Base-by-base conservation (phyloP, 345 rosid genomes). In the Capsella bursapastoris region DNA sequence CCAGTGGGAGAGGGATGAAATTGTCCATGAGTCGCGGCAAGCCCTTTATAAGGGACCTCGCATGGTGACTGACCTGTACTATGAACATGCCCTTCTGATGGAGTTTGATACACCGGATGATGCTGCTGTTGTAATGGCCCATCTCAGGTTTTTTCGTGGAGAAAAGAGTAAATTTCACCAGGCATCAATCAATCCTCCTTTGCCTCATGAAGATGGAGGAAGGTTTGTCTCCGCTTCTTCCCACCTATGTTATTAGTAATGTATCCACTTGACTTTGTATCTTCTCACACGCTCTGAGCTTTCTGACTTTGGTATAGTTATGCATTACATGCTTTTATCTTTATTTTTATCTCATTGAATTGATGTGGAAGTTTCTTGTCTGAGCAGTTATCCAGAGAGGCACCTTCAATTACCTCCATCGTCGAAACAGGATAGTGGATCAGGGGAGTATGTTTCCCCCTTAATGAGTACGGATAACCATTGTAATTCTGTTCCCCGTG, bases 81-180 rank as follows among this genome's bases (percentile, higher is more conserved):
- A 76, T 79, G 99, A 92, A 80, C 83, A 90, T 69, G 97, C 96
- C 56, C 77, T 95, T 72, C 66, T 95, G 45, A 82, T 95, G 97
- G 99, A 92, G 86, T 95, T 86, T 85, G 90, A 87, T 71, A 84
- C 90, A 70, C 93, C 99, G 32, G 97, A 95, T 79, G 97, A 92
- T 78, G 97, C 97, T 80, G 82, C 87, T 67, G 72, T 85, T 67
- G 97, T 89, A 50, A 89, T 92, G 96, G 82, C 84, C 49, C 97
- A 90, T 83, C 92, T 95, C 76, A 86, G 99, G 72, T 86, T 81
- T 68, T 82, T 72, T 40, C 91, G 96, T 28, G 85, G 78, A 80
- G 91, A 83, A 75, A 81, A 82, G 81, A 80, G 83, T 32, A 88
- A 83, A 72, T 79, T 76, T 47, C 82, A 75, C 78, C 58, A 87